Evolutionary conservation across 2,329 filamentous ascomycete species (phyloP).

Genomic region (Parafenestella ontariensis): DNA sequence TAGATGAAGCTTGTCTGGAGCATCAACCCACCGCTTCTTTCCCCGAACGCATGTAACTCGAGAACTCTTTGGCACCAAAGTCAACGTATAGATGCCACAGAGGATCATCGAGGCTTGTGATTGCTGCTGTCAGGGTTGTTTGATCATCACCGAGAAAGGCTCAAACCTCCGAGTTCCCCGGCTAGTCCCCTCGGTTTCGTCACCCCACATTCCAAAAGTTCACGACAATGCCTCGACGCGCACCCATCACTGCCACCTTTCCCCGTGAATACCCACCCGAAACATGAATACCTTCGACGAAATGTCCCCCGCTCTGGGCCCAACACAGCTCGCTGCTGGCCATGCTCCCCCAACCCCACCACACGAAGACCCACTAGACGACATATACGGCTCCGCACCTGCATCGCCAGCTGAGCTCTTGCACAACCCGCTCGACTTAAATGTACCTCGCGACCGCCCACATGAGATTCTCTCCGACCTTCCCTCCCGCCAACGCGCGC

Average conservation of each 20-base stretch:
- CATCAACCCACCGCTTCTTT: neutral
- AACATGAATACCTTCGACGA: slow-evolving; percentile 29
- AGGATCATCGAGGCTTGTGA: neutral
- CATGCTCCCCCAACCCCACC: slow-evolving; percentile 44
- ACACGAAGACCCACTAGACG: slow-evolving; percentile 49
- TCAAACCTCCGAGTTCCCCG: slow-evolving; percentile 27
- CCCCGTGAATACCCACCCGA: neutral
- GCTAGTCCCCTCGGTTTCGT: slow-evolving; percentile 16
- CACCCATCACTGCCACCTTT: neutral
- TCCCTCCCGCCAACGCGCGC: slow-evolving; percentile 74
- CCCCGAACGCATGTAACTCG: too few relatives aligned
- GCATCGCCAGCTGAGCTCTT: slow-evolving; percentile 42
- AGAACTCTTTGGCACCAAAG: too few relatives aligned
- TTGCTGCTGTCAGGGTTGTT: neutral
- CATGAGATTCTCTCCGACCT: slow-evolving; percentile 71
- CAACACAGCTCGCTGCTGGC: slow-evolving; percentile 36
- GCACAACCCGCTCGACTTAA: neutral
- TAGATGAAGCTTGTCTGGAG: neutral
- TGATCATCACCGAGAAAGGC: slow-evolving; percentile 11
- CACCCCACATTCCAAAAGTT: slow-evolving; percentile 15
- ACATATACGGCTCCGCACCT: slow-evolving; percentile 57
- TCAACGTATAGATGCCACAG: neutral
- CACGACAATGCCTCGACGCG: slow-evolving; percentile 15
- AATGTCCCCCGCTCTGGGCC: slow-evolving; percentile 34
- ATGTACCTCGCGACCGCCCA: slow-evolving; percentile 2